These are phyloP conservation scores for Eutrema salsugineum DNA, from an alignment of 441 rosid genomes.

Conservation along the genomic window DNA sequence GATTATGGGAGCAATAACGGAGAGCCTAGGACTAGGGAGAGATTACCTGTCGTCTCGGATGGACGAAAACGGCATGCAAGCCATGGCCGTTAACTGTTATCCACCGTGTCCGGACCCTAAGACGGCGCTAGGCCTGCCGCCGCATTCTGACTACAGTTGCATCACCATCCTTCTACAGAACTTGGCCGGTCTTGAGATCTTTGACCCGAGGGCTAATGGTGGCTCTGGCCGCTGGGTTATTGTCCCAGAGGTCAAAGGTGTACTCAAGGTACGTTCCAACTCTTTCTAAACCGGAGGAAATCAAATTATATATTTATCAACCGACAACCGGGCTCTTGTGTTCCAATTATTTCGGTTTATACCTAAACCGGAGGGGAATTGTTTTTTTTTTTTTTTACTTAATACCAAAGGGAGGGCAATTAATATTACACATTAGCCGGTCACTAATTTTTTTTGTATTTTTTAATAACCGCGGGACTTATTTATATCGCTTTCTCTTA, in stretches of 20 bases:
- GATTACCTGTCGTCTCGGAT: conserved; percentile 36
- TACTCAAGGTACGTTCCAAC: conserved; percentile 38
- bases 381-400: too few relatives aligned
- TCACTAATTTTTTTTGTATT: background rate
- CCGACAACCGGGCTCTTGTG: background rate
- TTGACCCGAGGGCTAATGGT: conserved; percentile 29
- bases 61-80: conserved; percentile 57
- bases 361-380: too few relatives aligned
- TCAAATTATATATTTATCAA: background rate
- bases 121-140: conserved; percentile 49
- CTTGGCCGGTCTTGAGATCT: conserved; percentile 54
- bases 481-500: background rate
- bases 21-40: conserved; percentile 54
- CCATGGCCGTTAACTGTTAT: conserved; percentile 53
- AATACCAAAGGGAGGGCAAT: too few relatives aligned
- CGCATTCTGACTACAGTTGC: conserved; percentile 68
- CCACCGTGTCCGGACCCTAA: conserved; percentile 59
- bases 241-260: conserved; percentile 43
- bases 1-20: conserved; percentile 44
- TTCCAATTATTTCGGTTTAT: background rate
- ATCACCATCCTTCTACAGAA: conserved; percentile 53
- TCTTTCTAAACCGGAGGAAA: background rate
- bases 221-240: conserved; percentile 39
- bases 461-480: background rate
- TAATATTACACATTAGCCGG: background rate